Percentiles rank a stretch among this genome's conserved stretches.
Evolutionary conservation across 2,329 filamentous ascomycete species (phyloP).

Genomic region (Fusarium pseudocircinatum): DNA sequence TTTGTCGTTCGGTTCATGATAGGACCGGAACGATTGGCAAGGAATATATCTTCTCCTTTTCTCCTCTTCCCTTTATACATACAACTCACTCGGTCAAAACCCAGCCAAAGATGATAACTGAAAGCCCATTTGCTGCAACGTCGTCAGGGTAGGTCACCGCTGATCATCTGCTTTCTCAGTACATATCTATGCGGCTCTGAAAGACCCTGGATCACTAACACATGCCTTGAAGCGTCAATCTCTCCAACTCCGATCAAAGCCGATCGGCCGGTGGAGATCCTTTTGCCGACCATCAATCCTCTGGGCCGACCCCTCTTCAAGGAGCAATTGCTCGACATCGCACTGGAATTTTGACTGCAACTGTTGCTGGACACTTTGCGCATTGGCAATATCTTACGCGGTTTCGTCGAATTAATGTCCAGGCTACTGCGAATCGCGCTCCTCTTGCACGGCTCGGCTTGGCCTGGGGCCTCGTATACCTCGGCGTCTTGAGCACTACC

Average conservation of each 20-base stretch:
- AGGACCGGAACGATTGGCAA: conserved; percentile 11
- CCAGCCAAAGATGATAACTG: conserved; percentile 12
- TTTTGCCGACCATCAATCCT: conserved; percentile 41
- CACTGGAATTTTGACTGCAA: conserved; percentile 37
- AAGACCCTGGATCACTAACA: conserved; percentile 23
- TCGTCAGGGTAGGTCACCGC: conserved; percentile 25
- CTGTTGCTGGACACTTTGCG: conserved; percentile 39
- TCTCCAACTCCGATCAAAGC: conserved; percentile 38
- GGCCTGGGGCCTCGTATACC: conserved; percentile 38
- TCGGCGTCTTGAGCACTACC: conserved; percentile 38
- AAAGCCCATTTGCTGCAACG: conserved; percentile 13
- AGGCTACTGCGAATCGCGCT: conserved; percentile 28
- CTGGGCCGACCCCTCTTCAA: conserved; percentile 43
- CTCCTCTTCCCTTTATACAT: background rate
- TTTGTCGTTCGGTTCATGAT: conserved; percentile 6
- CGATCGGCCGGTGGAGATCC: conserved; percentile 37
- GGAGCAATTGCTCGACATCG: conserved; percentile 35
- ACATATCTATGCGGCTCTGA: background rate
- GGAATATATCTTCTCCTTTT: background rate
- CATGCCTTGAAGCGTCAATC: conserved; percentile 32
- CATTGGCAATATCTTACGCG: conserved; percentile 41
- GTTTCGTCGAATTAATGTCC: conserved; percentile 30
- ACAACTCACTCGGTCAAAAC: background rate
- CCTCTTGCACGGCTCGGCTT: conserved; percentile 37
- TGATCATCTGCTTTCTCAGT: conserved; percentile 4